phyloP scores from a whole-genome alignment of 2,329 filamentous ascomycete species.

The Colletotrichum sublineola region DNA sequence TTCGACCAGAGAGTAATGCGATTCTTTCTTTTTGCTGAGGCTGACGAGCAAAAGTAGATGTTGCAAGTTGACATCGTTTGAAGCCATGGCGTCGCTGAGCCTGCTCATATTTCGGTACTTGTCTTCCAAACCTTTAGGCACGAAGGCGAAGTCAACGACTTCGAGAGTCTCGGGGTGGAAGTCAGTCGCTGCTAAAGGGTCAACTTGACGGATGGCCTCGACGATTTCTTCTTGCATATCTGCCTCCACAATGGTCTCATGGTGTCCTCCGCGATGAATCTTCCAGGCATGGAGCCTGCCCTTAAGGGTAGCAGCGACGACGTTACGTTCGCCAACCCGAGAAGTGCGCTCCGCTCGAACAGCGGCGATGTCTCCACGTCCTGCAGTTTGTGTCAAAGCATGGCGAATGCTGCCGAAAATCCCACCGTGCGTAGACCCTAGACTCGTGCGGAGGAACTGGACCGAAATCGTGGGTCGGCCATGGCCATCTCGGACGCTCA shows the following conservation, averaged over 20 bases:
- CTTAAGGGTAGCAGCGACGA: conserved; percentile 82
- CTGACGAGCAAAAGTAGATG: conserved; percentile 74
- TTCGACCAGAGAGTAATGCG: conserved; percentile 83
- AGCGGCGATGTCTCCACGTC: conserved; percentile 83
- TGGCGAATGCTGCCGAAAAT: conserved; percentile 86
- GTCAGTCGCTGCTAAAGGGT: conserved; percentile 61
- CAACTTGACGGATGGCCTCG: conserved; percentile 69
- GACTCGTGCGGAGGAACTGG: conserved; percentile 78
- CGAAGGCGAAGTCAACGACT: conserved; percentile 84
- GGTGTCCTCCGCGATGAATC: conserved; percentile 87
- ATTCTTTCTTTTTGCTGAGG: conserved; percentile 63
- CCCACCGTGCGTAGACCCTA: conserved; percentile 70
- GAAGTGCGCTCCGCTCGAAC: conserved; percentile 80
- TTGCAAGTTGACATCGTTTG: conserved; percentile 65
- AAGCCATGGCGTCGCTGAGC: conserved; percentile 63
- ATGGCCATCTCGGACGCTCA: conserved; percentile 87
- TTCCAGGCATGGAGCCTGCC: conserved; percentile 89
- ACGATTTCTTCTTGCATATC: conserved; percentile 77
- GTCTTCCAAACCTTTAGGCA: conserved; percentile 64
- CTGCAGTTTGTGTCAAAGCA: conserved; percentile 77
- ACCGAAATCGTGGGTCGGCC: conserved; percentile 85
- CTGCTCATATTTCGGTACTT: conserved; percentile 65
- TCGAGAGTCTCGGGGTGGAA: conserved; percentile 73
- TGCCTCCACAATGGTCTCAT: conserved; percentile 78
- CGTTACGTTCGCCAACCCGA: conserved; percentile 85